Percentiles rank a stretch among this genome's conserved stretches.
phyloP scores from a whole-genome alignment of 371 early-diverging fungal species.

The Phascolomyces articulosus region DNA sequence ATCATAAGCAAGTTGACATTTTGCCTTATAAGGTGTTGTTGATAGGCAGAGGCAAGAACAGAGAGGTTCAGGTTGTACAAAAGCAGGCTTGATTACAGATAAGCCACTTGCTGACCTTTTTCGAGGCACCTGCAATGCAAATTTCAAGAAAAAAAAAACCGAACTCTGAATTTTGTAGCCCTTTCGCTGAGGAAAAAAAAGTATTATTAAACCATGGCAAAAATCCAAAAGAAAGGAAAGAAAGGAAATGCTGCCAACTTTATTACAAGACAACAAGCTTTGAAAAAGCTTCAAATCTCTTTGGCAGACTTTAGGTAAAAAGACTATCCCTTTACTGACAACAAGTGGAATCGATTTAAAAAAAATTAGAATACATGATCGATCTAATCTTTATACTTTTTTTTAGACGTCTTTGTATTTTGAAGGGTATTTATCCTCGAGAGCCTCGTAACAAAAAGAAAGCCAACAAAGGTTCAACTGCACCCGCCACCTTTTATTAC shows the following conservation, averaged over 20 bases:
- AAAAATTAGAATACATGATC: background rate
- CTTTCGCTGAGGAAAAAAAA: background rate
- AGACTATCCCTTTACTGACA: background rate
- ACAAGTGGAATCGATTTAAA: background rate
- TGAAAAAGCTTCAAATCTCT: constrained; percentile 93
- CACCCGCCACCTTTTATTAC: constrained; percentile 90
- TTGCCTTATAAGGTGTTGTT: no score
- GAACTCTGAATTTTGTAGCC: background rate
- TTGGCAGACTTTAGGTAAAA: constrained; percentile 90
- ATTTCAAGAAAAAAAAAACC: background rate
- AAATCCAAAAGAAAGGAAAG: constrained; percentile 85
- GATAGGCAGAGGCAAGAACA: no score
- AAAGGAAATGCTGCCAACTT: constrained; percentile 92
- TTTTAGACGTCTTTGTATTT: constrained; percentile 91
- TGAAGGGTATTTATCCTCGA: constrained; percentile 98
- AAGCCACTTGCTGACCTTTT: no score
- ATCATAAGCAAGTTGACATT: no score
- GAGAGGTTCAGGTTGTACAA: no score
- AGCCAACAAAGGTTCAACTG: constrained; percentile 90
- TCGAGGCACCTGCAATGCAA: no score
- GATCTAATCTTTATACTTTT: background rate
- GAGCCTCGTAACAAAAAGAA: constrained; percentile 95
- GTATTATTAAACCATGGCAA: constrained; percentile 73
- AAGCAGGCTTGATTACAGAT: no score
- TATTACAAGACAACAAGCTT: constrained; percentile 88